Percentiles rank a stretch among this genome's conserved stretches.
Evolutionary conservation across 2,329 filamentous ascomycete genomes (phyloP).

Genomic region (Colletotrichum sp.): DNA sequence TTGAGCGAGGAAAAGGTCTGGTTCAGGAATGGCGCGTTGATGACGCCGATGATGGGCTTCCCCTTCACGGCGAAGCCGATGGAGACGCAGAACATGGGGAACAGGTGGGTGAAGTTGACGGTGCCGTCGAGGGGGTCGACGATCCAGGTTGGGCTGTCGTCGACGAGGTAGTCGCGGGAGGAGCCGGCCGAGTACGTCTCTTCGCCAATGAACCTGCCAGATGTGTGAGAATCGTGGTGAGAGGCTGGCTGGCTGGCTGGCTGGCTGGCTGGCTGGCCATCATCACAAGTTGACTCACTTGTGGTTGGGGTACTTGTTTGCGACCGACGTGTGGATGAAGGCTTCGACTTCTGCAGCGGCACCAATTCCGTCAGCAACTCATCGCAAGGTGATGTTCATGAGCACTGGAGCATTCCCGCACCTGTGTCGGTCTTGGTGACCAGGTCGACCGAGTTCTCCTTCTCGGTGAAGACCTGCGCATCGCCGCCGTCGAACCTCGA

Average conservation of each 20-base stretch:
- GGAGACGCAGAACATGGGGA: constrained; percentile 82
- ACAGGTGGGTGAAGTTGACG: constrained; percentile 81
- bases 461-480: constrained; percentile 59
- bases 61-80: constrained; percentile 70
- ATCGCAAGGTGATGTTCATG: neutral
- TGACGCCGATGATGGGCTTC: constrained; percentile 70
- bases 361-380: neutral
- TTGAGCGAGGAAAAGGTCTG: constrained; percentile 72
- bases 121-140: constrained; percentile 81
- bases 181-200: constrained; percentile 74
- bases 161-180: constrained; percentile 72
- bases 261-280: neutral
- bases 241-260: neutral
- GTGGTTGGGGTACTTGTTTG: constrained; percentile 66
- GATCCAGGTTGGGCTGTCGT: constrained; percentile 71
- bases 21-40: constrained; percentile 73
- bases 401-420: constrained; percentile 33
- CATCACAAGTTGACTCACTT: constrained; percentile 50
- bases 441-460: constrained; percentile 78
- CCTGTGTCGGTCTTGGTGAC: constrained; percentile 79
- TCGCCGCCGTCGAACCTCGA: constrained; percentile 49
- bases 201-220: constrained; percentile 73
- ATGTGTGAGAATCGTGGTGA: neutral
- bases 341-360: constrained; percentile 66
- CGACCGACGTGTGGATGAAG: constrained; percentile 68